Percentiles rank a stretch among this genome's conserved stretches.
Evolutionary conservation across 2,329 filamentous ascomycete species (phyloP).

Genomic region (Colletotrichum sp.): DNA sequence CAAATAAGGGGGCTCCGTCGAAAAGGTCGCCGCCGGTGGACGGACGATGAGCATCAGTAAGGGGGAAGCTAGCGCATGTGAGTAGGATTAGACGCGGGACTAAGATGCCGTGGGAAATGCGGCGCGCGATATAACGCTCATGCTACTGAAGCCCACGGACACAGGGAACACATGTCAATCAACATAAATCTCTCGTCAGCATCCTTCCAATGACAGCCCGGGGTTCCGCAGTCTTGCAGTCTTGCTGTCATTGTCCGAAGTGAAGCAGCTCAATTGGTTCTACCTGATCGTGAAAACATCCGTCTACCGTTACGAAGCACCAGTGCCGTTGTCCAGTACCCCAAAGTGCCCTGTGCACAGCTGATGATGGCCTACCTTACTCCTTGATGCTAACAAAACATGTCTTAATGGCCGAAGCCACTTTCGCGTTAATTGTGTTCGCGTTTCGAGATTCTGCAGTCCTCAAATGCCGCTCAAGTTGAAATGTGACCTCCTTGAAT

Average conservation of each 20-base stretch:
- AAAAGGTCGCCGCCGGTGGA: neutral
- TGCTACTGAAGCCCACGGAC: neutral
- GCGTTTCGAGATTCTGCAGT: neutral
- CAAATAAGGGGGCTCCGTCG: neutral
- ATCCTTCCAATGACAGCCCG: neutral
- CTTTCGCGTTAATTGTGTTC: neutral
- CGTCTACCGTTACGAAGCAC: neutral
- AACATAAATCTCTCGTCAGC: neutral
- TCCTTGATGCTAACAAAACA: neutral
- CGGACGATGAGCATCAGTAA: neutral
- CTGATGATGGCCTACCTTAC: neutral
- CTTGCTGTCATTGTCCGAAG: neutral
- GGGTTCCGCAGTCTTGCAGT: neutral
- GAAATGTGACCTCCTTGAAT: neutral
- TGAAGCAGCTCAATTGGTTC: neutral
- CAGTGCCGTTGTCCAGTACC: neutral
- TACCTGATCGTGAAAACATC: neutral
- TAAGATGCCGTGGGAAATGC: neutral
- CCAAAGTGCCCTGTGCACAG: neutral
- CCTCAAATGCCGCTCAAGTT: neutral
- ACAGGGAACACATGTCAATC: neutral
- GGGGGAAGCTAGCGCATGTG: neutral
- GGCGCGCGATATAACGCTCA: neutral
- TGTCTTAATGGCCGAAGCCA: neutral
- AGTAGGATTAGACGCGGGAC: neutral